A percentile compares a stretch with the other conserved stretches of the same genome.
These are phyloP conservation scores for Quercus mongolica DNA, from an alignment of 306 rosid genomes.

Conservation along the genomic window DNA sequence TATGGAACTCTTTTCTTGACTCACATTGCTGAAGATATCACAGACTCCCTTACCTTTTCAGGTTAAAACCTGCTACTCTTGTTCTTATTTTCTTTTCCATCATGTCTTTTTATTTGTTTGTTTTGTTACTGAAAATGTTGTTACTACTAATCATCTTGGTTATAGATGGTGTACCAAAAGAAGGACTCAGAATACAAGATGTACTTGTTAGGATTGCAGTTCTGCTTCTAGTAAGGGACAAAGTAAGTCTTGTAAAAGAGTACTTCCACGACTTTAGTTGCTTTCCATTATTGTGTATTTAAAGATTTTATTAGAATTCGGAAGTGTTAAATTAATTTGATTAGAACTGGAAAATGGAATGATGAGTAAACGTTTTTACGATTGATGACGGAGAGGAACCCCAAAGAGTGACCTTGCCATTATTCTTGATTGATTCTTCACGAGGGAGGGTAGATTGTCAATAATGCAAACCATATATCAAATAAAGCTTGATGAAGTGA, in stretches of 20 bases:
- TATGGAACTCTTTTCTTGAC: slow-evolving; percentile 84
- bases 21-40: slow-evolving; percentile 79
- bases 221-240: slow-evolving; percentile 66
- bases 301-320: background rate
- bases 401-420: background rate
- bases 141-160: slow-evolving; percentile 22
- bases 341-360: background rate
- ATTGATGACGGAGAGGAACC: background rate
- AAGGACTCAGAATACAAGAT: slow-evolving; percentile 87
- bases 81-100: slow-evolving; percentile 3
- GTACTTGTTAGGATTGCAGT: slow-evolving; percentile 90
- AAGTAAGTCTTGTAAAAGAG: slow-evolving; percentile 51
- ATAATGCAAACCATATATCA: background rate
- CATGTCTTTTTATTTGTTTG: background rate
- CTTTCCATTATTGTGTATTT: background rate
- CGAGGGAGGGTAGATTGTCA: background rate
- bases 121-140: slow-evolving; percentile 8
- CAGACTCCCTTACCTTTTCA: slow-evolving; percentile 74
- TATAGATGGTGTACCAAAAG: slow-evolving; percentile 98
- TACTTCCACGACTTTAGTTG: background rate
- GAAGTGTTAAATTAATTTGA: background rate
- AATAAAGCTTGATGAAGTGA: background rate
- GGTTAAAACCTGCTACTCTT: slow-evolving; percentile 48
- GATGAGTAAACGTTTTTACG: background rate
- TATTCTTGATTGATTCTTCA: background rate